Base-by-base conservation (phyloP, 257 asterid genomes). In the Petrea volubilis region DNA sequence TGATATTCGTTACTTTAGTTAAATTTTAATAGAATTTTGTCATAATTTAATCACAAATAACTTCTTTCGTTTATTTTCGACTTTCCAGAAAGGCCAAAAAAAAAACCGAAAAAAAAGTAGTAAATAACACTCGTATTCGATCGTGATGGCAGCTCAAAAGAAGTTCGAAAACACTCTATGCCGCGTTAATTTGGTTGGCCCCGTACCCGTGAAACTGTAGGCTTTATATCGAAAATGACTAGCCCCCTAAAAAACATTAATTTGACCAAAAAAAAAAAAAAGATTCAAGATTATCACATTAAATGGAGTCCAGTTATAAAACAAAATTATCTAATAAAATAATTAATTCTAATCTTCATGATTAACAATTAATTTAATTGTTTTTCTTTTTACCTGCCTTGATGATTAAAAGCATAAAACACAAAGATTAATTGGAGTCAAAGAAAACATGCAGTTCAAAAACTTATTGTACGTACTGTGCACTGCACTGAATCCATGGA, bases 341-440 rank as follows among this genome's bases (percentile, higher is more conserved):
- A 46, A 70, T 64, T 70, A 64, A 0, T 64, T 70, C 64, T 70
- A 55, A 74, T 81, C 80, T 65, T 70, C 61, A 36, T 28, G 52
- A 15, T 71, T 33, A 27, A 55, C 50, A 62, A 47, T 62, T 68
- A 38, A 56, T 64, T 60, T 7, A 1, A 15, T 17, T 49, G 1
- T 27, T 50, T 47, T 61, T 15, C 82, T 81, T 81, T 81, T 71
- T 74, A 77, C 85, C 85, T 77, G 80, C 68, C 68, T 68, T 72
- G 82, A 70, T 74, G 33, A 57, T 70, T 67, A 75, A 74, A 53
- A 46, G 50, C 79, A 50, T 43, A 72, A 73, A 20, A 20, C 18
- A 64, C 15, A 40, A 40, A 38, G 10, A 38, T 2, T n/a, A 12
- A 7, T 51, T 40, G 23, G 24, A 65, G 80, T 80, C 80, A 79